phyloP scores from a whole-genome alignment of 2,329 filamentous ascomycete species.

The Cladophialophora carrionii region DNA sequence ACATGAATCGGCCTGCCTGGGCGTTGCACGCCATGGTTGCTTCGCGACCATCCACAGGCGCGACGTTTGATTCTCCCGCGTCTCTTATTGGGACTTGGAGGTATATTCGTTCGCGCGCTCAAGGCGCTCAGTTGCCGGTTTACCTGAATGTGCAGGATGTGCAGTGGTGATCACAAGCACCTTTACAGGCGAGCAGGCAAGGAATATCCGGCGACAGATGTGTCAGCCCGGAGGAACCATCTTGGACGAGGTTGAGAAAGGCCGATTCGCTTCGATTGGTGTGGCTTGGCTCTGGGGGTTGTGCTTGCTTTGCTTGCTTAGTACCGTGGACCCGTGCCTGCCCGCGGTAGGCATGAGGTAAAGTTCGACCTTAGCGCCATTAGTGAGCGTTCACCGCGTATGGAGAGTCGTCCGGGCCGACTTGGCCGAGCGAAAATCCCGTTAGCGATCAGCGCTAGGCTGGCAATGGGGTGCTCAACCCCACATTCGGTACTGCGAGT shows the following conservation, averaged over 20 bases:
- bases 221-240: slow-evolving; percentile 1
- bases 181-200: neutral
- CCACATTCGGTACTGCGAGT: neutral
- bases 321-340: no score
- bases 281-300: slow-evolving; percentile 5
- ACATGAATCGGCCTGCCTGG: slow-evolving; percentile 25
- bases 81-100: neutral
- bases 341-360: neutral
- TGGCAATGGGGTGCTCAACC: neutral
- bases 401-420: neutral
- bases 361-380: neutral
- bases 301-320: neutral
- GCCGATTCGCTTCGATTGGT: neutral
- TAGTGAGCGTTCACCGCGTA: neutral
- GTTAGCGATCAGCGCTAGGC: neutral
- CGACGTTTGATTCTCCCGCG: neutral
- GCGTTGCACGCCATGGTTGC: slow-evolving; percentile 22
- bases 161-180: neutral
- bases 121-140: slow-evolving; percentile 5
- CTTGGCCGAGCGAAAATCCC: neutral
- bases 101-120: neutral
- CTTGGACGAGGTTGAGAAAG: neutral
- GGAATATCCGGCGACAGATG: neutral
- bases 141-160: neutral
- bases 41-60: neutral